Evolutionary conservation across 2,329 filamentous ascomycete genomes (phyloP).

Genomic region (Teratosphaeria pseudoeucalypti): DNA sequence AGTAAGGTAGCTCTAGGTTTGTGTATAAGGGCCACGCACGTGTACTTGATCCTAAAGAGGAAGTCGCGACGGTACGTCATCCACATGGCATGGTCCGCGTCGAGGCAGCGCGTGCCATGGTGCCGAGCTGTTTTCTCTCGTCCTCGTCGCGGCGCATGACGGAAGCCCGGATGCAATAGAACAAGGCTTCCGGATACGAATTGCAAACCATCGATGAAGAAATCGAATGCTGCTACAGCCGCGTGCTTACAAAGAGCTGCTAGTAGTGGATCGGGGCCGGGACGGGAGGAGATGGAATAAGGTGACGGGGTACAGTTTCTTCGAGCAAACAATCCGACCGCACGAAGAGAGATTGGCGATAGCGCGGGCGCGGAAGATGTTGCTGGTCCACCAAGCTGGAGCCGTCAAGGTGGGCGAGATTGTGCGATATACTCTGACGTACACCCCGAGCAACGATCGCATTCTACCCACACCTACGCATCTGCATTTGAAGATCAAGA

Average conservation of each 20-base stretch:
- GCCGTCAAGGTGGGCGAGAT: slow-evolving; percentile 91
- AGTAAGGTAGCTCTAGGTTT: neutral
- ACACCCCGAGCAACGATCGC: slow-evolving; percentile 78
- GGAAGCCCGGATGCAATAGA: neutral
- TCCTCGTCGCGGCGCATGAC: neutral
- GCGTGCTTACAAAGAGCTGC: neutral
- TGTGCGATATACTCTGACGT: slow-evolving; percentile 80
- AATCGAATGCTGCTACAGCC: neutral
- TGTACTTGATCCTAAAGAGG: neutral
- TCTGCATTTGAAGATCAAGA: slow-evolving; percentile 80
- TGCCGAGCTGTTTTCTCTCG: neutral
- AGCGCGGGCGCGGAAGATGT: slow-evolving; percentile 45
- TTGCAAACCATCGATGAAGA: neutral
- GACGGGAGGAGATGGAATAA: neutral
- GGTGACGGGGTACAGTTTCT: neutral
- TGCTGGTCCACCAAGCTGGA: slow-evolving; percentile 82
- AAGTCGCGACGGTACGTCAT: neutral
- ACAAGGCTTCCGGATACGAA: neutral
- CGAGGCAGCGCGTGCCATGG: neutral
- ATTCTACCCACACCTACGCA: slow-evolving; percentile 76
- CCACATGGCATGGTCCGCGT: neutral
- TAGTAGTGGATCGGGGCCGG: neutral
- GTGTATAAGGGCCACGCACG: neutral
- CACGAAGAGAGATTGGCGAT: neutral
- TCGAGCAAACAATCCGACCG: neutral